Base-by-base conservation (phyloP, 108 stramenopile species). In the Nitzschia palea region DNA sequence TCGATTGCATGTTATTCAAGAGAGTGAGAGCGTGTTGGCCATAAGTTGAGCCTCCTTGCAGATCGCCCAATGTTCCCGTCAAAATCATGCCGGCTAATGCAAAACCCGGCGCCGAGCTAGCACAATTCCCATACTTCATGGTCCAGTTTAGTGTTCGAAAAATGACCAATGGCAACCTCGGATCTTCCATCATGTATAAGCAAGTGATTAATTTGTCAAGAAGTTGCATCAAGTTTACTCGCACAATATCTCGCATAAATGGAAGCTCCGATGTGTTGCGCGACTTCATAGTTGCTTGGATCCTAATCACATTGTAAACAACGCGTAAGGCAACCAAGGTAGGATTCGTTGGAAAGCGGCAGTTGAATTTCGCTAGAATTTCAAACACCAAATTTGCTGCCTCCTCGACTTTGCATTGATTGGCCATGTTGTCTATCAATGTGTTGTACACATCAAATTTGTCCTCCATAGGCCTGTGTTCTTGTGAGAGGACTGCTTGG, bases 71-170 rank as follows among this genome's bases (percentile, higher is more conserved):
- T 4, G 18, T 18, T 2, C 42, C 50, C 4, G 28, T 44, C 23
- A 54, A 26, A 8, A 54, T 27, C 34, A 67, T 43, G 9, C 52
- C 33, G 20, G 36, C 20, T 43, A 10, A 17, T 15, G 30, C 57
- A 44, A 68, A 59, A 14, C 18, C 44, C 28, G 40, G 23, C 4
- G 57, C 22, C 29, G 57, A 68, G 15, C 37, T 37, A 9, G 43
- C 68, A 26, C 68, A 65, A 1, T 29, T 6, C 4, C 71, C 71
- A 45, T 65, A 73, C 43, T 65, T 56, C 3, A 58, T 1, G 6
- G 63, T 50, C 54, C 55, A 65, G 17, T 45, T 22, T 1, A 73
- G 2, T 14, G 18, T 33, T 34, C 43, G 35, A 26, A 73, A 66
- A 25, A 55, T 44, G 3, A 40, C 18, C 23, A 69, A 22, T 17